Evolutionary conservation across 148 eudicot genomes (phyloP).

Genomic region (Mesembryanthemum crystallinum): DNA sequence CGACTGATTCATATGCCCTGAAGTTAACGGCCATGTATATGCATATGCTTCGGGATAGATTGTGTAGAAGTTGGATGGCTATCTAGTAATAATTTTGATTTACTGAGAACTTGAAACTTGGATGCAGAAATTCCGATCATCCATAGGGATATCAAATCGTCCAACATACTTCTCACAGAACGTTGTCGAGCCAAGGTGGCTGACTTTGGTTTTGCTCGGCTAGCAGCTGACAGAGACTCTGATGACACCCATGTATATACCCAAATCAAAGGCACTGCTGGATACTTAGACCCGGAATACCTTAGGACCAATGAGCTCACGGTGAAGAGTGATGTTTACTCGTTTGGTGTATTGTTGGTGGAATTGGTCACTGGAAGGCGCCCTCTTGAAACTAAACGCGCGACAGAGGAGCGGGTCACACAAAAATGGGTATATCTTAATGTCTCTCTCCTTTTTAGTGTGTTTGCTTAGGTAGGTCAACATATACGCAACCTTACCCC

Average conservation of each 20-base stretch:
- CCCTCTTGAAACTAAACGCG: constrained; percentile 70
- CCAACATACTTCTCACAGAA: constrained; percentile 82
- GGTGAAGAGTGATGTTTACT: constrained; percentile 91
- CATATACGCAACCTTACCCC: too few relatives aligned
- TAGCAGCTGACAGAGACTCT: constrained; percentile 62
- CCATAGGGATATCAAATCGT: constrained; percentile 89
- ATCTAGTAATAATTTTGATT: neutral
- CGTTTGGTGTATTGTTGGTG: constrained; percentile 85
- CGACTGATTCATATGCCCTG: too few relatives aligned
- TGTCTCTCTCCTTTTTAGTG: neutral
- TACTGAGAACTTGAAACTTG: neutral
- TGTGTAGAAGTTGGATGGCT: neutral
- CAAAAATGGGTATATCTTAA: constrained; percentile 63
- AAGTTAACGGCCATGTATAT: too few relatives aligned
- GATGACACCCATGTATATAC: constrained; percentile 79
- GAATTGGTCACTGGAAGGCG: constrained; percentile 87
- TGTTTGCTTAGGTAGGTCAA: too few relatives aligned
- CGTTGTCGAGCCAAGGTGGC: constrained; percentile 75
- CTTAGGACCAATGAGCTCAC: constrained; percentile 80
- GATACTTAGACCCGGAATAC: constrained; percentile 92
- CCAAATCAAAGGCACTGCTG: constrained; percentile 95
- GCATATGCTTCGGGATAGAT: neutral
- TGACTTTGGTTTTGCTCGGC: constrained; percentile 86
- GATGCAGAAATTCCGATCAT: constrained; percentile 85
- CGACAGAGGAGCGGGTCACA: constrained; percentile 59